Evolutionary conservation across 1,284 basidiomycete species (phyloP), one percentile per base, ranked within the genome.

Genomic region (Trichosporon sp.): DNA sequence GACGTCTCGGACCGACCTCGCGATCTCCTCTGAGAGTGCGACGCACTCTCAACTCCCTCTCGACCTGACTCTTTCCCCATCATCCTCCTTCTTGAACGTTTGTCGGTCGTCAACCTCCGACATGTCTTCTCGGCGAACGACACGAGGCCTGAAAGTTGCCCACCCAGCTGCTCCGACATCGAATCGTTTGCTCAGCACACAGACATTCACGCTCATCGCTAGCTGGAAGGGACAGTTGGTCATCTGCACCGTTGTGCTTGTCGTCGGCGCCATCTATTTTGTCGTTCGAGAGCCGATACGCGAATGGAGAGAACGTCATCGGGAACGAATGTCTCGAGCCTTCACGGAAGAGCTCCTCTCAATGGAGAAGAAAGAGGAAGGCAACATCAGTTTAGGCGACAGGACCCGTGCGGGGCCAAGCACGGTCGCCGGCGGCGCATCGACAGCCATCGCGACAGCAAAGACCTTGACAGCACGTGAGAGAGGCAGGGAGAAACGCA

Each of bases 191-290:
- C 60, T 75, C 5, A 70, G 71, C 40, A 67, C 72, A 25, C 71
- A 71, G 21, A 75, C 77, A 4, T 70, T 77, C 57, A 73, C 76
- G 6, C 73, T 73, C 60, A 68, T 79, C 54, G 76, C 75, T 4
- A 76, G 72, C 54, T 79, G 77, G 77, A 72, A 74, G n/a, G 77
- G 77, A 11, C 77, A 79, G 63, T 69, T 79, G n/a, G 61, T 77
- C 31, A 73, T 78, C 21, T 76, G 75, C 66, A 71, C 69, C 34
- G 66, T 75, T n/a, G 71, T 74, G n/a, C 66, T 78, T 31, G 63
- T 72, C 52, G 46, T 79, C 36, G 76, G 76, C 13, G 73, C 71
- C 23, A 67, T 77, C 56, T 78, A 75, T 67, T 77, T 77, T 65
- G 71, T 74, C 40, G 52, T 78, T 13, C 71, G 72, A 3, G 70